These are phyloP conservation scores for Kluyveromyces sp. DNA, from an alignment of 1,139 yeast species.

Conservation along the genomic window DNA sequence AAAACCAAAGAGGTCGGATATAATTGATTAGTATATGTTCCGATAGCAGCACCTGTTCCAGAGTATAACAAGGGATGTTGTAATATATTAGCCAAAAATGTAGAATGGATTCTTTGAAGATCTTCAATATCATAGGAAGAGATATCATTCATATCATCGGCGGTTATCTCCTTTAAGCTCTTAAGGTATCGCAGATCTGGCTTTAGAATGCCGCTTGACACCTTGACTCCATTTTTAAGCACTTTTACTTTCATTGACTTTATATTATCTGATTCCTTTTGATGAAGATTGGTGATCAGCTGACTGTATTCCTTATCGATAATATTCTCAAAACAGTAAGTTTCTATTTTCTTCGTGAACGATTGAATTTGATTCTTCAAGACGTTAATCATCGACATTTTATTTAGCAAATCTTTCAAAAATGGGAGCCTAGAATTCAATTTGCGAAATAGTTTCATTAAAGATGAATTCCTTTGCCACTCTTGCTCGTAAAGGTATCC, in stretches of 20 bases:
- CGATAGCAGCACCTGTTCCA: constrained; percentile 13
- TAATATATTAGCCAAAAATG: constrained; percentile 18
- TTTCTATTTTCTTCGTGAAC: constrained; percentile 20
- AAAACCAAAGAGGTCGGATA: constrained; percentile 23
- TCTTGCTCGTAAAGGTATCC: constrained; percentile 42
- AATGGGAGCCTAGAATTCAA: constrained; percentile 18
- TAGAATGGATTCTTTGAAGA: constrained; percentile 19
- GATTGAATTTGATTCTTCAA: constrained; percentile 22
- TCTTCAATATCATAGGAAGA: constrained; percentile 21
- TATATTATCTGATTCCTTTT: constrained; percentile 6
- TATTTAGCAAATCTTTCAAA: constrained; percentile 20
- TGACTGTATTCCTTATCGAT: constrained; percentile 32
- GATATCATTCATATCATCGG: not conserved
- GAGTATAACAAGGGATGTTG: constrained; percentile 22
- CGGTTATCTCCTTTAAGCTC: not conserved
- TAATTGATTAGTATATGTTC: constrained; percentile 20
- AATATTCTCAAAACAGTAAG: constrained; percentile 21
- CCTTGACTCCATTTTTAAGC: constrained; percentile 14
- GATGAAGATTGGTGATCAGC: constrained; percentile 32
- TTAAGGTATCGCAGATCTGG: constrained; percentile 10
- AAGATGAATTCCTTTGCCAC: constrained; percentile 39
- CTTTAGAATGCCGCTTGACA: constrained; percentile 18
- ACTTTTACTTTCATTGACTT: constrained; percentile 6
- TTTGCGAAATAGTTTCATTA: constrained; percentile 26
- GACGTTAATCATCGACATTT: constrained; percentile 21